Percentiles rank a stretch among this genome's conserved stretches.
These are phyloP conservation scores for Balakata baccata DNA, from an alignment of 345 rosid genomes.

Conservation along the genomic window DNA sequence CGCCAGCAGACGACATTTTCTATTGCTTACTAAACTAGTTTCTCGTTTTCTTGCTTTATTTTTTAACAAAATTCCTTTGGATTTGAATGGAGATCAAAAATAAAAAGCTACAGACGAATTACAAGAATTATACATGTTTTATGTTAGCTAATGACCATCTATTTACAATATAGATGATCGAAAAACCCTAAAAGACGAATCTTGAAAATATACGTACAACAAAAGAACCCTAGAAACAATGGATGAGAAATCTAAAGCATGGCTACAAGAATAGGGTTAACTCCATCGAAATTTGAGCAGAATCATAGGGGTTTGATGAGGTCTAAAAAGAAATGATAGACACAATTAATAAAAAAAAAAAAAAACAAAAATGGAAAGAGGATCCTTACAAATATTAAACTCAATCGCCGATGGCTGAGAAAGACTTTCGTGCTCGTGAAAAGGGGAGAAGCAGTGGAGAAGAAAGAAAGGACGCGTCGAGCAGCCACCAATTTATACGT, in stretches of 20 bases:
- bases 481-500: background rate
- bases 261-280: background rate
- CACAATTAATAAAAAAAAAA: too few species aligned
- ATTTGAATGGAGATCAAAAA: background rate
- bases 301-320: background rate
- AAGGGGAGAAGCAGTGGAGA: background rate
- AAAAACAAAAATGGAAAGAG: background rate
- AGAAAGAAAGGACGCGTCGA: conserved; percentile 3
- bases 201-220: background rate
- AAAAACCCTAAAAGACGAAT: background rate
- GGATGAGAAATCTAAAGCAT: background rate
- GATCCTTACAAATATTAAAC: conserved; percentile 13
- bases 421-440: background rate
- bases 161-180: conserved; percentile 7
- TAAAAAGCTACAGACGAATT: background rate
- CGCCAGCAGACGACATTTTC: conserved; percentile 54
- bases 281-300: background rate
- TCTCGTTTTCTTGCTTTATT: too few species aligned
- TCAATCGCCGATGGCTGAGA: background rate
- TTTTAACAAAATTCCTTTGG: background rate
- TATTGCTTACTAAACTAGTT: too few species aligned
- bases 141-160: background rate
- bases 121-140: conserved; percentile 2
- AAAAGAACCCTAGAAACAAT: background rate
- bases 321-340: background rate